Base-by-base conservation (phyloP, 148 eudicot species). In the Fagopyrum esculentum region DNA sequence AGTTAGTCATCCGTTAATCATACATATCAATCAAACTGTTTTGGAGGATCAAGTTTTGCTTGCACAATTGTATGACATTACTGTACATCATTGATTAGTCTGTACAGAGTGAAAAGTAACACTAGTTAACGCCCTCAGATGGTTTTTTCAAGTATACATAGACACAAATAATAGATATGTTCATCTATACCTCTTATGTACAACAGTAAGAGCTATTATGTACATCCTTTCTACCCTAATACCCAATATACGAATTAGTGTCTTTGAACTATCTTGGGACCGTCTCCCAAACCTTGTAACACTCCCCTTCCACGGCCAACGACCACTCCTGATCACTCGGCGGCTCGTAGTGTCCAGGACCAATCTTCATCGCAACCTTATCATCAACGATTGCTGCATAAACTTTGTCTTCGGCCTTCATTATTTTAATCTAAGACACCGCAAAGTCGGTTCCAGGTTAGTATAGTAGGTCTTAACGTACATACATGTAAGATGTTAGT, bases 211-310 rank as follows among this genome's bases (percentile, higher is more conserved):
- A 35, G 40, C 40, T 35, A 35, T 35, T 35, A 35, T 35, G 40
- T 35, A 35, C 40, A 35, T 35, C 3, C 40, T 35, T 35, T 35
- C 40, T 35, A 35, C 40, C 40, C 40, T 35, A 35, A 35, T 35
- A 35, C 40, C 2, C 40, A 35, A 35, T 35, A 35, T 35, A 35
- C 40, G 2, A 35, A 35, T 35, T 35, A 35, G 26, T 22, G 26
- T 22, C 26, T 22, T 22, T 22, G 26, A 22, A 22, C 26, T 22
- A 59, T 69, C 51, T 69, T 69, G 15, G 45, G 30, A 47, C 45
- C n/a, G 52, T 82, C 89, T 92, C 96, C 97, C 99, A 95, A 50
- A 95, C 91, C 86, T 88, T 92, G 89, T 90, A 95, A 75, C 89
- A 86, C 2, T 79, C 85, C 54, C 97, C 99, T 82, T 95, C 90